Evolutionary conservation across 768 basidiomycete species (phyloP).

Genomic region (Suillus placidus): DNA sequence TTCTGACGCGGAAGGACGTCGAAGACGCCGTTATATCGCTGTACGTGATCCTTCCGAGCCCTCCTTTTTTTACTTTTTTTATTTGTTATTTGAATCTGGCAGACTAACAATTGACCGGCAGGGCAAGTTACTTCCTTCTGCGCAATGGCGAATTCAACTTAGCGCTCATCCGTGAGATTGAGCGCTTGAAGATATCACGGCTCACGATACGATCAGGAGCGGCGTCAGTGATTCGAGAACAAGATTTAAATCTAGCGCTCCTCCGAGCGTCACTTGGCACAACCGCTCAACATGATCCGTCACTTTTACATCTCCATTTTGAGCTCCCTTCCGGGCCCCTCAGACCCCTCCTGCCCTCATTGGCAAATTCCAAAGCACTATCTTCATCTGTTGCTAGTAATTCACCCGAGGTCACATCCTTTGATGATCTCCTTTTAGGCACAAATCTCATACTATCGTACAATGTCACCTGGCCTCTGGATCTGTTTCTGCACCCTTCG

Average conservation of each 20-base stretch:
- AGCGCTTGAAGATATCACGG: slow-evolving; percentile 79
- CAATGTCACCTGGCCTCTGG: slow-evolving; percentile 81
- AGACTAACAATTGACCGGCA: slow-evolving; percentile 31
- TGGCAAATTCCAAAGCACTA: slow-evolving; percentile 43
- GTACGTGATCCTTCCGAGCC: slow-evolving; percentile 46
- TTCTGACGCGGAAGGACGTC: slow-evolving; percentile 81
- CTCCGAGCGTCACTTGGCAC: slow-evolving; percentile 89
- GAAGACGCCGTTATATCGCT: slow-evolving; percentile 83
- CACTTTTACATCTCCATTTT: slow-evolving; percentile 72
- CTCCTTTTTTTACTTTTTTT: not conserved
- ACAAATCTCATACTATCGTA: slow-evolving; percentile 74
- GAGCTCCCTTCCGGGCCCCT: slow-evolving; percentile 80
- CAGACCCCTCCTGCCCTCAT: slow-evolving; percentile 79
- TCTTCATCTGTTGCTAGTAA: slow-evolving; percentile 45
- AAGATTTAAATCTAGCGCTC: slow-evolving; percentile 85
- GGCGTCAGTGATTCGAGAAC: slow-evolving; percentile 82
- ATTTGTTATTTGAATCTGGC: slow-evolving; percentile 11
- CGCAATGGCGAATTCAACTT: slow-evolving; percentile 88
- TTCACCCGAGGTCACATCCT: slow-evolving; percentile 48
- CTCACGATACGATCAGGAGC: slow-evolving; percentile 66
- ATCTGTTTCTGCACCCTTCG: slow-evolving; percentile 80
- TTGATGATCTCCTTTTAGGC: slow-evolving; percentile 79
- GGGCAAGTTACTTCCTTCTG: slow-evolving; percentile 85
- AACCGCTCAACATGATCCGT: slow-evolving; percentile 83
- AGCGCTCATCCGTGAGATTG: slow-evolving; percentile 83